Evolutionary conservation across 305 asterid species (phyloP).

Genomic region (Plantago coronopus): DNA sequence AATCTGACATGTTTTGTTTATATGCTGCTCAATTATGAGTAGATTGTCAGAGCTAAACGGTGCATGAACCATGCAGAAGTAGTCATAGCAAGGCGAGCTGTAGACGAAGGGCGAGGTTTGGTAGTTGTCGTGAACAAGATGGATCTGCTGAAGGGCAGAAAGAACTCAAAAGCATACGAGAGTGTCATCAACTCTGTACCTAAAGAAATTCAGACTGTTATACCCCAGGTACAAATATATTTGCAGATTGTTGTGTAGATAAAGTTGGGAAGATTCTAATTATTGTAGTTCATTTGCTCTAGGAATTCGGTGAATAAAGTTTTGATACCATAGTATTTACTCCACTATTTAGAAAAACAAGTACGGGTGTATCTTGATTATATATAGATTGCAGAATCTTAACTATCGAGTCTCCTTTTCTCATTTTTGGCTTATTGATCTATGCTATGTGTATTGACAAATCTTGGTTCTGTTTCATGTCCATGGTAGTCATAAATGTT

Average conservation of each 20-base stretch:
- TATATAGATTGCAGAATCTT: too few species aligned
- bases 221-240: constrained; percentile 62
- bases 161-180: constrained; percentile 45
- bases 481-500: background rate
- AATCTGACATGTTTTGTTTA: constrained; percentile 1
- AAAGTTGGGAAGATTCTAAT: too few species aligned
- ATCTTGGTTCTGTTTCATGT: background rate
- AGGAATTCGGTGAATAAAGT: too few species aligned
- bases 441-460: too few species aligned
- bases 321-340: too few species aligned
- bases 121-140: constrained; percentile 87
- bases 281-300: too few species aligned
- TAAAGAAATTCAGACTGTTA: constrained; percentile 81
- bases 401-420: too few species aligned
- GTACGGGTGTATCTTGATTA: too few species aligned
- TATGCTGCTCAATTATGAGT: constrained; percentile 21
- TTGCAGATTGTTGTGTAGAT: too few species aligned
- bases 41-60: constrained; percentile 65
- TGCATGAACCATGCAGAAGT: constrained; percentile 95
- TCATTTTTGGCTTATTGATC: too few species aligned
- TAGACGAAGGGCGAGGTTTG: constrained; percentile 90
- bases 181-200: constrained; percentile 64
- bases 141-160: constrained; percentile 70
- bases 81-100: constrained; percentile 88
- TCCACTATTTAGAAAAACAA: too few species aligned